Base-by-base conservation (phyloP, 805 yeast species). In the Brettanomyces naardenensis region DNA sequence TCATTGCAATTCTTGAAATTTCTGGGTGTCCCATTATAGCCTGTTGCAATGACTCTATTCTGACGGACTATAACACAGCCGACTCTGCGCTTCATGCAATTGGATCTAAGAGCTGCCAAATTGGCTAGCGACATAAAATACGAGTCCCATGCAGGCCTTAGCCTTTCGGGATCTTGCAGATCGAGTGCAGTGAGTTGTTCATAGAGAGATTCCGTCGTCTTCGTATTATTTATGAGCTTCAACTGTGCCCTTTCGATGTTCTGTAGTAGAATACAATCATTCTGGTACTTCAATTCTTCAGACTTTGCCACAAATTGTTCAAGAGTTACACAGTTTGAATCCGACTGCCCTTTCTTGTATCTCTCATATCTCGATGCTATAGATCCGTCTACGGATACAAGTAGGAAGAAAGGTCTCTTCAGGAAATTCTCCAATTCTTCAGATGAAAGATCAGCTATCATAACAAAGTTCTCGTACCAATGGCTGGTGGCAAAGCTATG, bases 1-100 rank as follows among this genome's bases (percentile, higher is more conserved):
- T 87, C 90, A 52, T 86, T 89, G 61, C 99, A 92, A 51, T 92
- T 92, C 19, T 68, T 65, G 50, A 87, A 62, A 42, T 88, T 85
- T 30, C 95, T 70, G 9, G 99, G 97, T 0, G 99, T 92, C 2
- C 99, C 99, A 52, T 92, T 92, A 60, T 92, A 92, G 0, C 99
- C 99, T 0, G 99, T 92, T 2, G 97, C 92, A 19, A 92, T 71
- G 20, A 92, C 95, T 40, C 97, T 67, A 28, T 75, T 76, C 33
- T 85, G 92, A 37, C 87, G 71, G 2, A 87, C 96, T 14, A 92
- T 74, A 6, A 92, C 97, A 60, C 97, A 90, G 0, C 99, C 99
- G 3, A 92, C 99, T 37, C 95, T 70, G 42, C 99, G 66, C 59
- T 92, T 92, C 97, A 92, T 92, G 64, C 99, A 92, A 49, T 92